These are phyloP conservation scores for Cyclostephanos invisitatus DNA, from an alignment of 108 stramenopile species.

Conservation along the genomic window DNA sequence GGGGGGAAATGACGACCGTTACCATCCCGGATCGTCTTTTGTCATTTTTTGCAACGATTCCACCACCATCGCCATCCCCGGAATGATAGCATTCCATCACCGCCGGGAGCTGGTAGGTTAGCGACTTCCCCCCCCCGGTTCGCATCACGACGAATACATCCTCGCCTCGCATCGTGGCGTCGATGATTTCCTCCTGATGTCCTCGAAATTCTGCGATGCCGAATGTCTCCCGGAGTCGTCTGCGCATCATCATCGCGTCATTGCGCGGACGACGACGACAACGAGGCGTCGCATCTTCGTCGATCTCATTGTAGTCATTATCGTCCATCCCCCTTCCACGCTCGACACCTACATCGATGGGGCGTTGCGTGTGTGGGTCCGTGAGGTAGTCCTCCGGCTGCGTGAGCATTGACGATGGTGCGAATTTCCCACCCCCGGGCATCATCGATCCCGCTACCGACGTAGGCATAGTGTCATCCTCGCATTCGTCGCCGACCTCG, in stretches of 20 bases:
- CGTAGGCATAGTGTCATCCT: constrained; percentile 7
- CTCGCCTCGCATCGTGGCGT: constrained; percentile 70
- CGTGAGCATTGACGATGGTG: constrained; percentile 5
- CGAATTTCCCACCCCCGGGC: neutral
- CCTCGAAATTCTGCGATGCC: constrained; percentile 73
- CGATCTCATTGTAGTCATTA: neutral
- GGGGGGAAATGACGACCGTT: constrained; percentile 85
- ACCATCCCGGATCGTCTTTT: constrained; percentile 47
- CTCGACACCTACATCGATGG: neutral
- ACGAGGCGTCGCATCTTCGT: neutral
- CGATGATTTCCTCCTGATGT: constrained; percentile 86
- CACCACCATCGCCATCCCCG: too few relatives aligned
- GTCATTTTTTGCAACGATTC: neutral
- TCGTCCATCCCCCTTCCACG: neutral
- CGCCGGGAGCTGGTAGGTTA: constrained; percentile 93
- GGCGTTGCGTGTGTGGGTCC: constrained; percentile 17
- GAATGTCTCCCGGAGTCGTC: constrained; percentile 65
- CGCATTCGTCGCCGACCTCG: neutral
- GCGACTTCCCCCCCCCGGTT: constrained; percentile 91
- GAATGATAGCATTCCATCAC: constrained; percentile 41
- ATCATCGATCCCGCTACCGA: neutral
- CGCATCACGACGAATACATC: constrained; percentile 95
- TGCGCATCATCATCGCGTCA: constrained; percentile 16
- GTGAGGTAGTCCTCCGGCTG: constrained; percentile 42
- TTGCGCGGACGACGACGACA: constrained; percentile 42